Percentiles rank a stretch among this genome's conserved stretches.
These are phyloP conservation scores for Zoysia matrella DNA, from an alignment of 202 grass and related monocot genomes.

Conservation along the genomic window DNA sequence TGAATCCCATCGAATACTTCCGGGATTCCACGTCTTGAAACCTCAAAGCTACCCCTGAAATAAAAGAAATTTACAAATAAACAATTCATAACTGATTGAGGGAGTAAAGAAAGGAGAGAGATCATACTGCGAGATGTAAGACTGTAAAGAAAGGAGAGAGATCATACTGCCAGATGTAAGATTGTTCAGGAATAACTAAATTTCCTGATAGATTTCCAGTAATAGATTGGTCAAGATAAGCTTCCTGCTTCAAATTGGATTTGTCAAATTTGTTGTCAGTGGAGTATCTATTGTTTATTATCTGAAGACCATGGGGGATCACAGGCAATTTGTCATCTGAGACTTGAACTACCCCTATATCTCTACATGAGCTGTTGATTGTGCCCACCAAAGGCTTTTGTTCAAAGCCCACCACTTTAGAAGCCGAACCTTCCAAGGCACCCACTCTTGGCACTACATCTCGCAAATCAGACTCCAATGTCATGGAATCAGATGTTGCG, in stretches of 20 bases:
- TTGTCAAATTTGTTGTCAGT: constrained; percentile 39
- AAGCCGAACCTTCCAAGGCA: neutral
- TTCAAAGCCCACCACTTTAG: constrained; percentile 7
- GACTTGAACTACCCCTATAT: constrained; percentile 13
- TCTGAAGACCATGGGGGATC: constrained; percentile 15
- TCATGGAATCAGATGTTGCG: constrained; percentile 14
- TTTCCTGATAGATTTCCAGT: constrained; percentile 48
- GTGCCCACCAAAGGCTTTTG: constrained; percentile 27
- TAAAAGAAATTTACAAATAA: constrained; percentile 49
- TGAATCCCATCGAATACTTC: constrained; percentile 81
- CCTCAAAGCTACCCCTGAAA: constrained; percentile 86
- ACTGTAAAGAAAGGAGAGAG: no score
- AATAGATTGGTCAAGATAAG: constrained; percentile 49
- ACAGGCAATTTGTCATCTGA: constrained; percentile 37
- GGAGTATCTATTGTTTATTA: neutral
- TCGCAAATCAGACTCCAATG: constrained; percentile 39
- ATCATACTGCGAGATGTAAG: constrained; percentile 63
- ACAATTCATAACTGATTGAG: constrained; percentile 32
- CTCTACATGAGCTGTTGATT: constrained; percentile 22
- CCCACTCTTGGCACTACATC: constrained; percentile 32
- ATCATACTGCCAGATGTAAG: constrained; percentile 56
- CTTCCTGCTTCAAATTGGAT: neutral
- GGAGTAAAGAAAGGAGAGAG: constrained; percentile 24
- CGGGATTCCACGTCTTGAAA: constrained; percentile 59
- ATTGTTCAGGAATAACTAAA: constrained; percentile 76